A percentile compares a stretch with the other conserved stretches of the same genome.
Conservation (phyloP, 306 rosid genomes). For the Prunus mume region DNA sequence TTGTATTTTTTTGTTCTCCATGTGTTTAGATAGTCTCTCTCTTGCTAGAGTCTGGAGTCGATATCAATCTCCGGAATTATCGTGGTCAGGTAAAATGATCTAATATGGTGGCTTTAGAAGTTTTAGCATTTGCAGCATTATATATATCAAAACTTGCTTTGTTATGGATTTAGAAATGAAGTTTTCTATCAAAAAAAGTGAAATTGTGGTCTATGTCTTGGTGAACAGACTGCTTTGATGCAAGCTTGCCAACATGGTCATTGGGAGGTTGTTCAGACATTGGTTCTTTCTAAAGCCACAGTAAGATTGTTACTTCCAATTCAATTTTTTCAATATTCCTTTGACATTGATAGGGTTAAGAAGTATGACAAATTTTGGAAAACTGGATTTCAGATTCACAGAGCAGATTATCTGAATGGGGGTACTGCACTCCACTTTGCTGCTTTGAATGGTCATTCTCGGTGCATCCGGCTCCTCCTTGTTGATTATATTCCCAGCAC, state of each 20-base stretch:
- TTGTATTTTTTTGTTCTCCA: constrained; percentile 22
- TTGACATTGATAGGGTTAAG: neutral
- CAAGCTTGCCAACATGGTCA: constrained; percentile 99
- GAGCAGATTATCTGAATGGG: constrained; percentile 88
- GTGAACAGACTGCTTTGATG: constrained; percentile 96
- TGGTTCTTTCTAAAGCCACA: constrained; percentile 66
- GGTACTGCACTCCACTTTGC: constrained; percentile 97
- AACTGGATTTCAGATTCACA: constrained; percentile 64
- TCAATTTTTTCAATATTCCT: constrained; percentile 11
- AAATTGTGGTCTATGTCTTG: constrained; percentile 15
- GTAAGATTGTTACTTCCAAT: constrained; percentile 40
- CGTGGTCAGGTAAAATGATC: constrained; percentile 83
- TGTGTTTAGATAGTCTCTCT: constrained; percentile 73
- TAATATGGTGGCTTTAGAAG: constrained; percentile 9
- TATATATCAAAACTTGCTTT: neutral
- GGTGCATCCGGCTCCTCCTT: constrained; percentile 78
- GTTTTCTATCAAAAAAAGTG: neutral
- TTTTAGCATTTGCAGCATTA: neutral
- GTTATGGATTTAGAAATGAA: constrained; percentile 15
- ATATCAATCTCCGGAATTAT: constrained; percentile 86
- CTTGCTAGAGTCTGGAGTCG: constrained; percentile 91
- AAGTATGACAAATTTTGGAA: constrained; percentile 23
- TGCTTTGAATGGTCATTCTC: constrained; percentile 86
- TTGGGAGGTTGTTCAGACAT: constrained; percentile 91
- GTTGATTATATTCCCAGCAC: constrained; percentile 83